A percentile compares a stretch with the other conserved stretches of the same genome.
Evolutionary conservation across 306 rosid species (phyloP).

Genomic region (Mimosa pudica): DNA sequence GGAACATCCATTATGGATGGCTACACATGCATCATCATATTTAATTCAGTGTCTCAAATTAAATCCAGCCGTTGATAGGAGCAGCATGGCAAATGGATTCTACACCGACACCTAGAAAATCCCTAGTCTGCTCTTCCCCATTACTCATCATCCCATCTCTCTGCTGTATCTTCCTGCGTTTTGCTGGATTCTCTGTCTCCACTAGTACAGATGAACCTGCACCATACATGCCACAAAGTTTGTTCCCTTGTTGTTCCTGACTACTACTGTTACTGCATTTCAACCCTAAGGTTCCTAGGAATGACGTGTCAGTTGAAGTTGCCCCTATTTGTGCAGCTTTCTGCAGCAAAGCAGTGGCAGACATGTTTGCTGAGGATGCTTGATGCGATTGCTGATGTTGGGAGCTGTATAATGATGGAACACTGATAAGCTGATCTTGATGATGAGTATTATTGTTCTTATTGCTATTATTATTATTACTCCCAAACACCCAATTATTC

Average conservation of each 20-base stretch:
- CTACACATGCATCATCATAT: slow-evolving; percentile 3
- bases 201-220: slow-evolving; percentile 41
- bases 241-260: slow-evolving; percentile 53
- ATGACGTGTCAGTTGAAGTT: slow-evolving; percentile 61
- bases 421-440: slow-evolving; percentile 51
- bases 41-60: slow-evolving; percentile 45
- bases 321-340: slow-evolving; percentile 86
- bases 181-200: slow-evolving; percentile 59
- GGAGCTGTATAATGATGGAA: slow-evolving; percentile 67
- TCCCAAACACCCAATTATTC: slow-evolving; percentile 72
- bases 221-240: slow-evolving; percentile 48
- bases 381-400: slow-evolving; percentile 50
- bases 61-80: slow-evolving; percentile 77
- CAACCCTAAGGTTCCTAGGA: slow-evolving; percentile 62
- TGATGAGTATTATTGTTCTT: neutral
- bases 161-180: slow-evolving; percentile 55
- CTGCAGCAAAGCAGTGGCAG: slow-evolving; percentile 88
- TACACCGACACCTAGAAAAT: slow-evolving; percentile 86
- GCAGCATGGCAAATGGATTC: slow-evolving; percentile 70
- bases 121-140: slow-evolving; percentile 74
- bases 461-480: slow-evolving; percentile 21
- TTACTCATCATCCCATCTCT: slow-evolving; percentile 35
- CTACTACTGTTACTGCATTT: slow-evolving; percentile 39
- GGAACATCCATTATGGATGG: neutral
- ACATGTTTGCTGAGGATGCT: slow-evolving; percentile 61